phyloP scores from a whole-genome alignment of 2,329 filamentous ascomycete genomes.

The Ophidiomyces ophidiicola region DNA sequence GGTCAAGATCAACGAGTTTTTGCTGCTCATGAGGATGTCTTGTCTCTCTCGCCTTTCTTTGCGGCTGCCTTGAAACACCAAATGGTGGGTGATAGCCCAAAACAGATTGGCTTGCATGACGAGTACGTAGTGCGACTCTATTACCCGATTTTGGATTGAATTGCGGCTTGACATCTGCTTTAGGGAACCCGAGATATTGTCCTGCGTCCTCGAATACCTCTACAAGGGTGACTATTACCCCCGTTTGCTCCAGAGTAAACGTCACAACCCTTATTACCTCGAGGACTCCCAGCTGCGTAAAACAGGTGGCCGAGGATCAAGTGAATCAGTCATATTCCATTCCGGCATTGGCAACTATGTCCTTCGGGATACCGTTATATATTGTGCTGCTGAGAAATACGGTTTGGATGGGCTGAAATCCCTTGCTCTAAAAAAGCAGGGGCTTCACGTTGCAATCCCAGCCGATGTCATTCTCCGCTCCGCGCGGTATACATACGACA shows the following conservation, averaged over 20 bases:
- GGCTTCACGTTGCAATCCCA: conserved; percentile 82
- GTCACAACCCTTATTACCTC: conserved; percentile 77
- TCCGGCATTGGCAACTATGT: conserved; percentile 61
- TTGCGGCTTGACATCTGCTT: conserved; percentile 25
- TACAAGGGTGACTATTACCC: conserved; percentile 97
- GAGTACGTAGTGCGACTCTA: conserved; percentile 30
- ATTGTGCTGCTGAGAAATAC: conserved; percentile 84
- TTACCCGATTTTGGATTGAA: background rate
- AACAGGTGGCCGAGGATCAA: conserved; percentile 48
- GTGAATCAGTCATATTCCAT: conserved; percentile 68
- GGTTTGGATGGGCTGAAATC: conserved; percentile 85
- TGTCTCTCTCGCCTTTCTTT: conserved; percentile 77
- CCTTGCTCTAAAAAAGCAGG: conserved; percentile 86
- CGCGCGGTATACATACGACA: conserved; percentile 87
- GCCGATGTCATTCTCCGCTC: conserved; percentile 83
- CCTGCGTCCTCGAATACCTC: conserved; percentile 85
- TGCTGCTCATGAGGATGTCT: conserved; percentile 87
- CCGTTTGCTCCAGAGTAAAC: conserved; percentile 74
- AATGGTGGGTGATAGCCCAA: conserved; percentile 56
- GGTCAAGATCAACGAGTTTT: conserved; percentile 79
- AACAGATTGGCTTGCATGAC: conserved; percentile 65
- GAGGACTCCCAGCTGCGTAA: conserved; percentile 53
- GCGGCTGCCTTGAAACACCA: conserved; percentile 57
- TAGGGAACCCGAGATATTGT: conserved; percentile 87
- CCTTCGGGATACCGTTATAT: conserved; percentile 85